Evolutionary conservation across 2,329 filamentous ascomycete genomes (phyloP).

Genomic region (Epichloe amarillans): DNA sequence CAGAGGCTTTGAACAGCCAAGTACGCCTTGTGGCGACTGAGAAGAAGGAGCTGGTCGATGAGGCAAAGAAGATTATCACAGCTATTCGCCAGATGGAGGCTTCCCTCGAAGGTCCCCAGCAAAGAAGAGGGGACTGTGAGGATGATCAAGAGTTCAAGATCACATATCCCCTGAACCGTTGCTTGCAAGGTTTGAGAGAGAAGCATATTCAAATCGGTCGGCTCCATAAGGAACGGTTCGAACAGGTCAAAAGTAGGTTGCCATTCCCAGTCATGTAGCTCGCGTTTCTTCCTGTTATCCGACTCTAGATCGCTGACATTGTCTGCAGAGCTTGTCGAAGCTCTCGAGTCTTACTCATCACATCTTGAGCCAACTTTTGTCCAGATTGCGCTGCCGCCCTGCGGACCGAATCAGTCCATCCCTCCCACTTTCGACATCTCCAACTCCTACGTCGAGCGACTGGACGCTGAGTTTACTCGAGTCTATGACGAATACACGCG

Average conservation of each 20-base stretch:
- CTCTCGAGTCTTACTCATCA: constrained; percentile 89
- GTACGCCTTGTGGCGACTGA: constrained; percentile 72
- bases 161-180: constrained; percentile 72
- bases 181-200: constrained; percentile 69
- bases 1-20: constrained; percentile 83
- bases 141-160: constrained; percentile 59
- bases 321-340: constrained; percentile 71
- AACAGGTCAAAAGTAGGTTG: constrained; percentile 79
- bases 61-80: constrained; percentile 73
- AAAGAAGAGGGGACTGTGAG: constrained; percentile 45
- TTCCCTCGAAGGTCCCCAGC: constrained; percentile 68
- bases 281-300: not conserved
- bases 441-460: constrained; percentile 67
- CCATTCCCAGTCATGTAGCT: no score
- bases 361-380: constrained; percentile 88
- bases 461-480: constrained; percentile 83
- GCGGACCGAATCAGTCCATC: constrained; percentile 59
- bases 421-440: constrained; percentile 87
- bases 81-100: constrained; percentile 87
- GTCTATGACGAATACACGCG: constrained; percentile 95
- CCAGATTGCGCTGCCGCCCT: constrained; percentile 72
- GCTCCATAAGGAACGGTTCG: constrained; percentile 80
- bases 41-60: constrained; percentile 81
- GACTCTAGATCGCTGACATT: not conserved
- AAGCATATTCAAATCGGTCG: constrained; percentile 71